Base-by-base conservation (phyloP, 148 eudicot species). In the Rhododendron vialii region DNA sequence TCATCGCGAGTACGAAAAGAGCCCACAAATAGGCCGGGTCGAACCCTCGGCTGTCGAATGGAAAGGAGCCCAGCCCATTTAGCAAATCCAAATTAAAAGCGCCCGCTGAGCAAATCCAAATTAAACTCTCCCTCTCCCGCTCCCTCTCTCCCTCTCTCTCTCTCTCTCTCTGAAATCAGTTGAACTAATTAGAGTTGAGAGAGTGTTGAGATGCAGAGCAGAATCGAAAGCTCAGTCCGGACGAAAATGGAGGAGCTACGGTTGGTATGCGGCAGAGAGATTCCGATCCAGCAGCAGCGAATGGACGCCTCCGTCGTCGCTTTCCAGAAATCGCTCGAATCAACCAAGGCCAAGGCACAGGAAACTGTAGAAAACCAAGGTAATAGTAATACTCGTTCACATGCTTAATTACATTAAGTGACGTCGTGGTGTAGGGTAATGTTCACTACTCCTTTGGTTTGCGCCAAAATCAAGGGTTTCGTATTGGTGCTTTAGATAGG, bases 201-300 rank as follows among this genome's bases (percentile, higher is more conserved):
- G 11, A 47, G 11, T 7, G 75, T 35, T 1, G 43, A 18, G 83
- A 87, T 84, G 85, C 83, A 85, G 87, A 79, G 65, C 83, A 81
- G 61, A 77, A 85, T 82, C 7, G 88, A 88, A 63, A 83, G 82
- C 65, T 48, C 92, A 24, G 84, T 65, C 35, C 81, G 85, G 84
- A 11, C 80, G 53, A 93, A 91, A 83, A 86, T 95, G 91, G 92
- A 86, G 87, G 93, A 95, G 82, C 83, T 88, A 1, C 88, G 95
- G 57, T 24, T 83, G 63, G 78, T 88, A 6, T 94, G 95, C 88
- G 94, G 90, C 35, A 81, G 88, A 85, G 93, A 95, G 84, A 92
- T 95, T 73, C 79, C 91, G 48, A 90, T 84, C 75, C 95, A 89
- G 50, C 93, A 89, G 43, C 92, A 89, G 15, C 88, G 84, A 30